Percentiles rank a stretch among this genome's conserved stretches.
phyloP scores from a whole-genome alignment of 2,329 filamentous ascomycete genomes.

The Diaporthe longicolla region DNA sequence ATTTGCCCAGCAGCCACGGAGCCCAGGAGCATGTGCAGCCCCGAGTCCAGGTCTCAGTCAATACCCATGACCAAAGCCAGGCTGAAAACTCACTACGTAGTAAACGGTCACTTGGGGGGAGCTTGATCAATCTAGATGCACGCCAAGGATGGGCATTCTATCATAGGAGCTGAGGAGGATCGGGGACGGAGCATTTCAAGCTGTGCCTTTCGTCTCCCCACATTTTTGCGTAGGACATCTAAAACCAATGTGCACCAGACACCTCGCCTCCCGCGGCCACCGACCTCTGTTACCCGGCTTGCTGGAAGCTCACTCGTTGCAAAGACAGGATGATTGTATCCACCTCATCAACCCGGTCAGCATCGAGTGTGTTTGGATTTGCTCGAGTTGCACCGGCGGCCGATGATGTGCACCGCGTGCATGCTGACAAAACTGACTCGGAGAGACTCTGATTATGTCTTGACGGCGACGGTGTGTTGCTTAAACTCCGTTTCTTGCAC shows the following conservation, averaged over 20 bases:
- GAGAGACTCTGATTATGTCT: no score
- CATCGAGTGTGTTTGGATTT: no score
- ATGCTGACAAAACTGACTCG: no score
- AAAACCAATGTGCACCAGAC: neutral
- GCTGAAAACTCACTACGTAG: no score
- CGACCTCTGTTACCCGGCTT: neutral
- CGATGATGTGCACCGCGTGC: neutral
- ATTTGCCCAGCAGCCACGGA: neutral
- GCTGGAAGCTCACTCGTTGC: no score
- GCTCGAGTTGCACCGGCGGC: neutral
- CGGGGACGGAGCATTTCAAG: neutral
- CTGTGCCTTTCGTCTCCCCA: neutral
- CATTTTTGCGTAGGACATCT: neutral
- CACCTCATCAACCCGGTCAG: no score
- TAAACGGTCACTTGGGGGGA: neutral
- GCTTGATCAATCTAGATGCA: neutral
- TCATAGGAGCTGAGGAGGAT: neutral
- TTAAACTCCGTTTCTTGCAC: neutral
- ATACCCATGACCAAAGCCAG: neutral
- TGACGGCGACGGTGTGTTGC: neutral
- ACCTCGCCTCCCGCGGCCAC: neutral
- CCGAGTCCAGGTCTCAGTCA: neutral
- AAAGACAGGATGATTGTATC: no score
- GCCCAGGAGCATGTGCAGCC: neutral
- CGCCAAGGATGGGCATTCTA: neutral